These are phyloP conservation scores for Cucurbita maxima DNA, from an alignment of 306 rosid species.

Conservation along the genomic window DNA sequence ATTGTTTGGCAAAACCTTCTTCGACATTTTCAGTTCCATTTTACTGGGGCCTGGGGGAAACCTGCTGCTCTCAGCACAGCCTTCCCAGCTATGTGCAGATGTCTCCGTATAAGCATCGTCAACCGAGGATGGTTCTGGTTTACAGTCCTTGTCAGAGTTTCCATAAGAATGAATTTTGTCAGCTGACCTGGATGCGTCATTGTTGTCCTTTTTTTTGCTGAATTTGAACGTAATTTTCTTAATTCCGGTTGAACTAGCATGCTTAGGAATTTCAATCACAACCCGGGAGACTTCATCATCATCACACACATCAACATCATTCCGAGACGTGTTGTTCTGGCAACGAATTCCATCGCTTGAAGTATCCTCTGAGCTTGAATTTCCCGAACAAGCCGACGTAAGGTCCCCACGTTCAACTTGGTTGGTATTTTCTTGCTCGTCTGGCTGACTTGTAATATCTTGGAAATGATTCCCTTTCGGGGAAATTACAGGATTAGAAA, in stretches of 20 bases:
- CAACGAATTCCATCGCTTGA: constrained; percentile 33
- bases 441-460: constrained; percentile 70
- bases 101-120: constrained; percentile 21
- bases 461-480: constrained; percentile 50
- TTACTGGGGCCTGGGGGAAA: constrained; percentile 16
- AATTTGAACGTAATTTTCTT: constrained; percentile 81
- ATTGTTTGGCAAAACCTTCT: constrained; percentile 42
- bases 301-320: constrained; percentile 18
- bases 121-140: constrained; percentile 19
- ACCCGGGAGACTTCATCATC: constrained; percentile 39
- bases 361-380: constrained; percentile 46
- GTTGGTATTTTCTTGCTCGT: constrained; percentile 19
- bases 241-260: constrained; percentile 58
- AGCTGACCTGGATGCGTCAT: constrained; percentile 9
- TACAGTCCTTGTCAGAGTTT: constrained; percentile 11
- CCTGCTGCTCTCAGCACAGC: constrained; percentile 22
- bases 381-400: constrained; percentile 49
- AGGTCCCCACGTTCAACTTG: constrained; percentile 67
- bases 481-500: constrained; percentile 52
- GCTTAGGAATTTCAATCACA: constrained; percentile 75
- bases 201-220: constrained; percentile 57
- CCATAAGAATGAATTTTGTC: constrained; percentile 14
- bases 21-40: constrained; percentile 52
- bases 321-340: constrained; percentile 21
- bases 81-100: constrained; percentile 20